phyloP scores from a whole-genome alignment of 371 early-diverging fungal species.

The Haplosporangium sp. region DNA sequence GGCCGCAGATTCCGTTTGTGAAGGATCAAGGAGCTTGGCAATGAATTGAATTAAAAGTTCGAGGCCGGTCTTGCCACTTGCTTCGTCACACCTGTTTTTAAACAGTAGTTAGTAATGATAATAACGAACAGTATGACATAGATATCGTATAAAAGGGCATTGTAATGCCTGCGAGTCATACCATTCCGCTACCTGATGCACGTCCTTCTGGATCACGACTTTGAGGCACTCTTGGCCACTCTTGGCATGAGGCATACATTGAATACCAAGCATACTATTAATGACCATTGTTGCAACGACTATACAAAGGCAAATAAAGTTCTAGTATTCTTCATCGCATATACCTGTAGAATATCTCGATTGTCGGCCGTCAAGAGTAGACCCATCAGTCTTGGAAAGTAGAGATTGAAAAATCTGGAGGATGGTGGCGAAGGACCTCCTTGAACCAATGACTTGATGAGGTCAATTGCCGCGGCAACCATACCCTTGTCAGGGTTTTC shows the following conservation, averaged over 20 bases:
- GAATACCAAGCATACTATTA: background rate
- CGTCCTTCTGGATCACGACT: constrained; percentile 64
- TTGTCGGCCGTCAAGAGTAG: constrained; percentile 75
- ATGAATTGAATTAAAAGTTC: constrained; percentile 84
- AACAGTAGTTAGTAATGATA: too few relatives aligned
- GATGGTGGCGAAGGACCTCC: constrained; percentile 82
- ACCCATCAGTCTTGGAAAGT: constrained; percentile 84
- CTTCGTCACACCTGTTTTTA: constrained; percentile 63
- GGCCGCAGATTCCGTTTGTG: constrained; percentile 80
- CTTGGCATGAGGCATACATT: constrained; percentile 15
- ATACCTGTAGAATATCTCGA: constrained; percentile 68
- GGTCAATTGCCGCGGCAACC: constrained; percentile 76
- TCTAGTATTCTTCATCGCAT: background rate
- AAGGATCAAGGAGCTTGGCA: constrained; percentile 79
- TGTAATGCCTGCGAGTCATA: constrained; percentile 12
- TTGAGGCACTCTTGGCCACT: constrained; percentile 64
- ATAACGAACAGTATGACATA: background rate
- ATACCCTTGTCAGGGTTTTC: constrained; percentile 48
- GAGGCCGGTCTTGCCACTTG: constrained; percentile 76
- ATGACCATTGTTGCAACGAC: too few relatives aligned
- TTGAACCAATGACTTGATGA: constrained; percentile 64
- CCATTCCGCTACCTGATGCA: constrained; percentile 69
- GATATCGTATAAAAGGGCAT: background rate
- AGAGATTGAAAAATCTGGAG: constrained; percentile 72
- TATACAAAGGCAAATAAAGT: too few relatives aligned